Conservation (phyloP, 345 rosid genomes). For the Aegle marmelos region DNA sequence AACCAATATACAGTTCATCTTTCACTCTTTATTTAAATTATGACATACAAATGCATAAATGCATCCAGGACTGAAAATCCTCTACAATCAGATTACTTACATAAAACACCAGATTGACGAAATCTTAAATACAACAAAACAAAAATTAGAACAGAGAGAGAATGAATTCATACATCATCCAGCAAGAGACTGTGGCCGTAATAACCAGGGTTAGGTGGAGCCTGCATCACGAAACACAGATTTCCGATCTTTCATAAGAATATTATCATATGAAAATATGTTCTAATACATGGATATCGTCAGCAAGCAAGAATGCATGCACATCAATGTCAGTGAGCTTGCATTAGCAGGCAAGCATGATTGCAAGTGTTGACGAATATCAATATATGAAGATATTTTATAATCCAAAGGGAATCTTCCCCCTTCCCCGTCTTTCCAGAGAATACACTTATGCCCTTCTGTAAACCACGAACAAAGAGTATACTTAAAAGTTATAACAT, state of each 20-base stretch:
- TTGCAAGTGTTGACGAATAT: neutral
- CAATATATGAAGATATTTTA: neutral
- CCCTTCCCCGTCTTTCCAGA: no score
- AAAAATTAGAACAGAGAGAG: neutral
- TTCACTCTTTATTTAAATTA: neutral
- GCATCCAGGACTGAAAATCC: neutral
- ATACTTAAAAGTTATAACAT: neutral
- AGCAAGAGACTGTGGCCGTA: slow-evolving; percentile 90
- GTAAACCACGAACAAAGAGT: no score
- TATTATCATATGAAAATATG: neutral
- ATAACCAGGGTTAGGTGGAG: slow-evolving; percentile 83
- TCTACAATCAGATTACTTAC: neutral
- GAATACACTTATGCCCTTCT: no score
- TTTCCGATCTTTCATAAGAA: neutral
- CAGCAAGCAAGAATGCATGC: neutral
- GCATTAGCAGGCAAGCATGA: neutral
- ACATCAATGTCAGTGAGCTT: neutral
- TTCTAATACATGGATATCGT: neutral
- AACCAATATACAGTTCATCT: neutral
- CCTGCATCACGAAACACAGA: slow-evolving; percentile 43
- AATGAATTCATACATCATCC: slow-evolving; percentile 74
- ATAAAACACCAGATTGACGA: neutral
- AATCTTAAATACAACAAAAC: neutral
- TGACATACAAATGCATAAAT: neutral
- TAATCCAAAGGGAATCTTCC: neutral